These are phyloP conservation scores for Tetrahymena borealis DNA, from an alignment of 73 alveolate genomes.

Conservation along the genomic window DNA sequence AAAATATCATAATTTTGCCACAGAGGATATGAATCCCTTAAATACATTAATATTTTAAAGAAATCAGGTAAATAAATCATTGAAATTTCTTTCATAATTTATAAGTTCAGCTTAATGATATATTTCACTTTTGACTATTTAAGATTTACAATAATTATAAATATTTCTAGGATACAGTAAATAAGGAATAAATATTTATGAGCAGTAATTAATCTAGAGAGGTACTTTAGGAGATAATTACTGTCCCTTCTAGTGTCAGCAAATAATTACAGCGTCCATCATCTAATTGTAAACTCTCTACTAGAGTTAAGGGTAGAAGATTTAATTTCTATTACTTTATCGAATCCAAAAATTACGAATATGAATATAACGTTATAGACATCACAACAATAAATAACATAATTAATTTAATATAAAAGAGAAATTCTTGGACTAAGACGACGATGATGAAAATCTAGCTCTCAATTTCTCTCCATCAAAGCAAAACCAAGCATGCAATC, in stretches of 20 bases:
- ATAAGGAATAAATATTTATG: neutral
- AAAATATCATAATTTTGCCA: neutral
- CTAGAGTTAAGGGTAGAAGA: neutral
- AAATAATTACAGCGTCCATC: neutral
- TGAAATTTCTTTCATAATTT: too few relatives aligned
- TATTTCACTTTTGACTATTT: too few relatives aligned
- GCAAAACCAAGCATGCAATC: neutral
- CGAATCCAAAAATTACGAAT: neutral
- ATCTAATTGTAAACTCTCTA: neutral
- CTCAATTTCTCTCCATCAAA: neutral
- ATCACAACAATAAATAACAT: neutral
- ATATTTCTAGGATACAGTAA: neutral
- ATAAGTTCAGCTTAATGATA: too few relatives aligned
- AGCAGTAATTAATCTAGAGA: neutral
- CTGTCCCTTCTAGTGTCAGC: neutral
- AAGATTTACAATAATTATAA: too few relatives aligned
- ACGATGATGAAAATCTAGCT: neutral
- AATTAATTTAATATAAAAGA: neutral
- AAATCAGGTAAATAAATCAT: neutral
- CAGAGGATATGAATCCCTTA: neutral
- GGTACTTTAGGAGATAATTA: neutral
- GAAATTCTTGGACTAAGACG: neutral
- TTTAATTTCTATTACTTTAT: neutral
- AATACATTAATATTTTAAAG: neutral
- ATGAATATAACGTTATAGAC: neutral